Evolutionary conservation across 805 yeast species (phyloP), one percentile per base, ranked within the genome.

Genomic region (Nakazawaea pomicola): DNA sequence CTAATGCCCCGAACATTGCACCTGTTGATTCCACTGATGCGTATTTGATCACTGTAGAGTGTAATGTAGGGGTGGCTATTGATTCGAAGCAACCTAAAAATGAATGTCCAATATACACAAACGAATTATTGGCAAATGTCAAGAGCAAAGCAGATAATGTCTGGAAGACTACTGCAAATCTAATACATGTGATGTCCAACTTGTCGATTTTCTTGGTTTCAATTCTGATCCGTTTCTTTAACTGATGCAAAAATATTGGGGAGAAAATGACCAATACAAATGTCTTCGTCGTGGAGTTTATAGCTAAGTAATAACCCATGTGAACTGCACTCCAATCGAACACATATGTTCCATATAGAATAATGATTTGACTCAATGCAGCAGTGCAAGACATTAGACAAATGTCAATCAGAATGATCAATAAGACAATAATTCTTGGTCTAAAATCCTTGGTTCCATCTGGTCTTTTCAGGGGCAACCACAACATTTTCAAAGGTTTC

Each of bases 1-100:
- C 77, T 33, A 83, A 57, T 1, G 83, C 88, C 8, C 91, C 89
- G 60, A 82, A 83, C 16, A 80, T 66, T 55, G 83, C 89, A 16
- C 95, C 95, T 3, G 77, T 68, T 45, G 70, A 70, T 11, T 71
- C 68, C 31, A 76, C 77, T 1, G 76, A 74, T 45, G 70, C 74
- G 55, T 80, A 78, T 55, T 84, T 84, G 43, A 79, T 67, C 7
- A 82, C 60, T 1, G 84, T 49, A 0, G 83, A 68, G 52, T 76
- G 82, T 12, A 81, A 46, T 0, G 82, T 68, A 1, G 93, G 91
- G 0, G 76, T 62, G 1, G 70, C 65, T 3, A 78, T 43, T 0
- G 79, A 63, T 1, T 78, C 76, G 30, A 80, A 52, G 1, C 45
- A 36, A 30, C 19, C 38, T 4, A 42, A 24, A 8, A 42, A 33